Percentiles rank a stretch among this genome's conserved stretches.
phyloP scores from a whole-genome alignment of 805 yeast genomes.

The Diddensiella santjacobensis region DNA sequence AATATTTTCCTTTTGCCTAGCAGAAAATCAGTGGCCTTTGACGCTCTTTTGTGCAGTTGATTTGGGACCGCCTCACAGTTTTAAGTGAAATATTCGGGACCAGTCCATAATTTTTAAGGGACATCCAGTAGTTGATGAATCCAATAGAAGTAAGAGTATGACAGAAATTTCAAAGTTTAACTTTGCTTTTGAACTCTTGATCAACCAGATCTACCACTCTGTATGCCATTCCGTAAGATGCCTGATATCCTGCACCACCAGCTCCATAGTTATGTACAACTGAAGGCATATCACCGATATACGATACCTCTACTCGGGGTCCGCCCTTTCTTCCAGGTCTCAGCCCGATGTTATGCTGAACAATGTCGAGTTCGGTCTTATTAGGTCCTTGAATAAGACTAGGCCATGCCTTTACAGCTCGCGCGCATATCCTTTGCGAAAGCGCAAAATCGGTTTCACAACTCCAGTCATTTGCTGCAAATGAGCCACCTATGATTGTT shows the following conservation, averaged over 20 bases:
- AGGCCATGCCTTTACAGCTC: constrained; percentile 1
- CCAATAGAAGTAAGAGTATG: no score
- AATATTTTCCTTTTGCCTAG: no score
- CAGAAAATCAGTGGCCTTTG: no score
- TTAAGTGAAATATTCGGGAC: no score
- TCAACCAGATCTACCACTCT: constrained; percentile 32
- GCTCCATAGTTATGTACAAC: constrained; percentile 65
- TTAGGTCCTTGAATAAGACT: constrained; percentile 3
- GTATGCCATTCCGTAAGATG: constrained; percentile 51
- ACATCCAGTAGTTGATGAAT: no score
- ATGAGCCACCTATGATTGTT: constrained; percentile 1
- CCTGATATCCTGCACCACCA: constrained; percentile 62
- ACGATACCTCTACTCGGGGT: constrained; percentile 6
- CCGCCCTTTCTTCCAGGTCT: constrained; percentile 14
- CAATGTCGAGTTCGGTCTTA: constrained; percentile 19
- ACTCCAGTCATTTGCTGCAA: not conserved
- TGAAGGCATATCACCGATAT: constrained; percentile 5
- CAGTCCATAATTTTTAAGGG: no score
- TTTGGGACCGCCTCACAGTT: no score
- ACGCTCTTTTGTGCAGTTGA: no score
- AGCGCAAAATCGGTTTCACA: constrained; percentile 1
- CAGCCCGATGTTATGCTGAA: constrained; percentile 6
- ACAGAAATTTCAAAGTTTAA: no score
- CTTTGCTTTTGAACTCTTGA: not conserved
- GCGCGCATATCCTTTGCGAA: not conserved